These are phyloP conservation scores for Lentinula raphanica DNA, from an alignment of 768 basidiomycete species.

Conservation along the genomic window DNA sequence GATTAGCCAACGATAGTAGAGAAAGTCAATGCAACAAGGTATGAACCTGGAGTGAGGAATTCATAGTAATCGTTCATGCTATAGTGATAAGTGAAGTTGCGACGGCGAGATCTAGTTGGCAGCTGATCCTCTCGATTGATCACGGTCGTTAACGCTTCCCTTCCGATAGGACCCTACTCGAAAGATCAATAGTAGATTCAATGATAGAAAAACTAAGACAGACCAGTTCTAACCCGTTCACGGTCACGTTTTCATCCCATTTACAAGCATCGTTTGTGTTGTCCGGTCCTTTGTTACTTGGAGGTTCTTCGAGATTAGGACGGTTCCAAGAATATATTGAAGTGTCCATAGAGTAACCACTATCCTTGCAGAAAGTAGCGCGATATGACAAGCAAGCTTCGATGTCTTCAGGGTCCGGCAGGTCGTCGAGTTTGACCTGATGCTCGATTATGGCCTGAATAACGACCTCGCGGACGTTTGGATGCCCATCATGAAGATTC, in stretches of 20 bases:
- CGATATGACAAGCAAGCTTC: slow-evolving; percentile 38
- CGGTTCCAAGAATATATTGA: slow-evolving; percentile 8
- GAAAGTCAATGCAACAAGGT: background rate
- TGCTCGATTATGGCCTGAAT: slow-evolving; percentile 41
- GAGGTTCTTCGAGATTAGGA: background rate
- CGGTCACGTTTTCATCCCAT: background rate
- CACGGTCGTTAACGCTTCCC: slow-evolving; percentile 69
- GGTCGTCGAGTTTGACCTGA: slow-evolving; percentile 48
- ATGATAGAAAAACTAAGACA: too few species aligned
- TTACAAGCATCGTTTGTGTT: background rate
- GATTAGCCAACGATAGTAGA: slow-evolving; percentile 4
- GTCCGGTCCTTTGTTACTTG: background rate
- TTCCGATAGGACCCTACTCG: slow-evolving; percentile 59
- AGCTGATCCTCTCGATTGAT: slow-evolving; percentile 68
- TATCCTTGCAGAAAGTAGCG: slow-evolving; percentile 54
- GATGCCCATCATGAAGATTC: slow-evolving; percentile 46
- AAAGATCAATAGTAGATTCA: too few species aligned
- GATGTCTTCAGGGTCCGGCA: slow-evolving; percentile 51
- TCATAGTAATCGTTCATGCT: slow-evolving; percentile 31
- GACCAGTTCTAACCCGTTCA: background rate
- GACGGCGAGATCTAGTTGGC: slow-evolving; percentile 51
- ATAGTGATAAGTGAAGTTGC: slow-evolving; percentile 41
- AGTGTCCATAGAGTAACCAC: slow-evolving; percentile 17
- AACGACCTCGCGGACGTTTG: slow-evolving; percentile 37
- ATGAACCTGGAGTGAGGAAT: slow-evolving; percentile 59